Percentiles rank a stretch among this genome's conserved stretches.
Evolutionary conservation across 495 filamentous ascomycete genomes (phyloP).

Genomic region (Aspergillus cristatus): DNA sequence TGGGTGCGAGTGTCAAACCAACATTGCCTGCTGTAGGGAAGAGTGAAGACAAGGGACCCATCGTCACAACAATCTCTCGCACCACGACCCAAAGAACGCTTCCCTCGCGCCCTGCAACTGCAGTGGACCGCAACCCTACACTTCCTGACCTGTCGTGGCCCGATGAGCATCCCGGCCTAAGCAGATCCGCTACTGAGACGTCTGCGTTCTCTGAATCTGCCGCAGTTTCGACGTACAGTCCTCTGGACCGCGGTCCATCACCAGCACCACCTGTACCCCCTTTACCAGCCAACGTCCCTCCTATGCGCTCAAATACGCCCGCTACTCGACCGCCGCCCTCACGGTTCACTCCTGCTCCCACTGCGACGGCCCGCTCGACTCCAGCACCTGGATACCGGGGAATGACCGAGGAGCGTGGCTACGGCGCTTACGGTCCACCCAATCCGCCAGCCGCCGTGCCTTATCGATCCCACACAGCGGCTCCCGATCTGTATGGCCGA

Average conservation of each 20-base stretch:
- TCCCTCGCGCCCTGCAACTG: constrained; percentile 48
- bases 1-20: constrained; percentile 48
- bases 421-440: constrained; percentile 5
- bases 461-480: constrained; percentile 9
- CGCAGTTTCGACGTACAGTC: constrained; percentile 50
- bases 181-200: constrained; percentile 33
- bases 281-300: constrained; percentile 11
- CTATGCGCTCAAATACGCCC: constrained; percentile 12
- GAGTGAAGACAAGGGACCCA: constrained; percentile 44
- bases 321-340: constrained; percentile 6
- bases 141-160: constrained; percentile 28
- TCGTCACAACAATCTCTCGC: constrained; percentile 51
- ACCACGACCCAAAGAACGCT: constrained; percentile 60
- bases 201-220: constrained; percentile 34
- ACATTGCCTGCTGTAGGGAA: constrained; percentile 57
- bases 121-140: constrained; percentile 22
- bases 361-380: constrained; percentile 1
- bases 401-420: constrained; percentile 2
- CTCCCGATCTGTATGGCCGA: constrained; percentile 10
- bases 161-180: constrained; percentile 21
- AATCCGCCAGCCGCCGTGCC: constrained; percentile 1
- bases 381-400: constrained; percentile 6
- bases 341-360: not conserved
- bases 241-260: constrained; percentile 26
- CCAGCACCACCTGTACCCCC: constrained; percentile 19